phyloP scores from a whole-genome alignment of 2,329 filamentous ascomycete species.

The Exserohilum turcica region DNA sequence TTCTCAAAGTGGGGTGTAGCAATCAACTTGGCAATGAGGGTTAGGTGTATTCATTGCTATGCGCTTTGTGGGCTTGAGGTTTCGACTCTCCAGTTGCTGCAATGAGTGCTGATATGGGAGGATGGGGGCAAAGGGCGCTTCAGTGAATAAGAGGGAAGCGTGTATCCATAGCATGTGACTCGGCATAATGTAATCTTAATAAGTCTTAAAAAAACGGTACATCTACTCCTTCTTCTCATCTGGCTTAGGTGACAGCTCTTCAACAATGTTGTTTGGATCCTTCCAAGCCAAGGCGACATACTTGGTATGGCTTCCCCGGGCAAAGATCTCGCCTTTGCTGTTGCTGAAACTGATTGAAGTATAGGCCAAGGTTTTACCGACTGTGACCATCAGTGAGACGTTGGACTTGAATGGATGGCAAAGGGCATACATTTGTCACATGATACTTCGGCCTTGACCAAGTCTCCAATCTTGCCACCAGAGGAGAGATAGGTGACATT shows the following conservation, averaged over 20 bases:
- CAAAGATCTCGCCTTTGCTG: constrained; percentile 63
- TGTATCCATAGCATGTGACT: neutral
- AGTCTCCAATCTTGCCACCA: constrained; percentile 67
- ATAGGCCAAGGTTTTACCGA: constrained; percentile 69
- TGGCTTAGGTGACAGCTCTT: constrained; percentile 56
- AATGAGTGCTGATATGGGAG: neutral
- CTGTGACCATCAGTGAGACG: constrained; percentile 38
- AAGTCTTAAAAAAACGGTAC: neutral
- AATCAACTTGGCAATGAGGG: no score
- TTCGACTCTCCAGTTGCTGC: no score
- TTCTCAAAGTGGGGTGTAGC: neutral
- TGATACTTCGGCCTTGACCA: constrained; percentile 63
- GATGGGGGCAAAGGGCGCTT: neutral
- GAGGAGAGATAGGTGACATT: constrained; percentile 69
- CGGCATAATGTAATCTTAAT: neutral
- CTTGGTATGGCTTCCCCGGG: constrained; percentile 71
- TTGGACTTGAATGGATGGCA: no score
- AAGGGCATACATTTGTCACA: constrained; percentile 68
- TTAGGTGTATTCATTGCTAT: no score
- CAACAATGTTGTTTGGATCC: constrained; percentile 65
- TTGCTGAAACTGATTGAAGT: constrained; percentile 68
- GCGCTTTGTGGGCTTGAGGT: no score
- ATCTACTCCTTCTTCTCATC: constrained; percentile 29
- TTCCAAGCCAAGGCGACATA: constrained; percentile 66
- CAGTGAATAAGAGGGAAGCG: neutral